These are phyloP conservation scores for Backusella macrospora DNA, from an alignment of 192 early-diverging fungal genomes.

Conservation along the genomic window DNA sequence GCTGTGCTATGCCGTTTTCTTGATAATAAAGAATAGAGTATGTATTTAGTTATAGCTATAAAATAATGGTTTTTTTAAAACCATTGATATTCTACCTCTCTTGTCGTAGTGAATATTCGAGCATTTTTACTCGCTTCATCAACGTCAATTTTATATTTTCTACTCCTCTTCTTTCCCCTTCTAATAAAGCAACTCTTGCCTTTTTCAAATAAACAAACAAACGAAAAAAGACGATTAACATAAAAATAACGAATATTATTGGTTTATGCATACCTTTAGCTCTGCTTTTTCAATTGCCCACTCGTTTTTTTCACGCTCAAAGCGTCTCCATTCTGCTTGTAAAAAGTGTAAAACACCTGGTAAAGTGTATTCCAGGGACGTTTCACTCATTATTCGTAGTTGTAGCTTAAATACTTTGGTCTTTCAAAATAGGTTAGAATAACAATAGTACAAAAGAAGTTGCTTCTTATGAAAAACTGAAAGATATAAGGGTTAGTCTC, in stretches of 20 bases:
- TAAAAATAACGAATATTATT: neutral
- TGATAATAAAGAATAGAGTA: neutral
- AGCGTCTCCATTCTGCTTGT: constrained; percentile 81
- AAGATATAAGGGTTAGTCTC: neutral
- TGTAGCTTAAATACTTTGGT: neutral
- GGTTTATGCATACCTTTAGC: constrained; percentile 61
- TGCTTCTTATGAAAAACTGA: neutral
- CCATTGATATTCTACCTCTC: constrained; percentile 60
- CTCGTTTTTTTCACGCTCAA: constrained; percentile 83
- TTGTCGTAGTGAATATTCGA: constrained; percentile 77
- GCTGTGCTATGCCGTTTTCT: constrained; percentile 25
- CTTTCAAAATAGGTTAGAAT: neutral
- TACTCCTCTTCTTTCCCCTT: constrained; percentile 75
- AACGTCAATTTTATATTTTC: constrained; percentile 78
- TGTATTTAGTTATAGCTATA: neutral
- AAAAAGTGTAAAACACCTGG: constrained; percentile 81
- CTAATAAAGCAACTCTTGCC: constrained; percentile 75
- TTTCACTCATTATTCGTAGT: constrained; percentile 20
- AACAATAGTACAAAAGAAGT: constrained; percentile 1
- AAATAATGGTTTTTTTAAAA: neutral
- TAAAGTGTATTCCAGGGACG: constrained; percentile 54
- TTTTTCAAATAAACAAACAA: constrained; percentile 32
- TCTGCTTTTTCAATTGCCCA: constrained; percentile 84
- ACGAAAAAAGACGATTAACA: neutral
- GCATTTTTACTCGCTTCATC: constrained; percentile 81